These are phyloP conservation scores for Ilyonectria sp. DNA, from an alignment of 2,329 filamentous ascomycete species.

Conservation along the genomic window DNA sequence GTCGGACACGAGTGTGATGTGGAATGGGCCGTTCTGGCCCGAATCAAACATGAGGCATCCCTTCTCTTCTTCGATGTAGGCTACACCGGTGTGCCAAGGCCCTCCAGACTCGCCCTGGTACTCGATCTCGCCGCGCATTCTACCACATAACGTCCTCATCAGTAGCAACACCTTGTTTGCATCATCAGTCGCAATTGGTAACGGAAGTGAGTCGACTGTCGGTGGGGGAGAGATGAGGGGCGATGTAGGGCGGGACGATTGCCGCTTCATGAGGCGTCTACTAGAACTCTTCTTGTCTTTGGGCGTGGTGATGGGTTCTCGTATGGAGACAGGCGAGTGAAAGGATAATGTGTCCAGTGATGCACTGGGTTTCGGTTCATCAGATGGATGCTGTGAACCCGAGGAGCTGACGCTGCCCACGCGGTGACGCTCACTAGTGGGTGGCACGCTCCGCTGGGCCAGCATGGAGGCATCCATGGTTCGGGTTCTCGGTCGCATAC, in stretches of 20 bases:
- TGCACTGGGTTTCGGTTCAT: conserved; percentile 62
- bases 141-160: conserved; percentile 84
- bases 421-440: conserved; percentile 70
- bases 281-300: conserved; percentile 62
- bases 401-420: conserved; percentile 81
- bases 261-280: conserved; percentile 69
- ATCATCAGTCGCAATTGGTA: conserved; percentile 75
- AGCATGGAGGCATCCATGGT: conserved; percentile 71
- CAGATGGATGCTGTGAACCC: conserved; percentile 66
- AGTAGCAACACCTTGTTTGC: conserved; percentile 80
- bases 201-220: conserved; percentile 72
- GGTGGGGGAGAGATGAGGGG: conserved; percentile 69
- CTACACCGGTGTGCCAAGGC: conserved; percentile 79
- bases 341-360: conserved; percentile 60
- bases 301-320: conserved; percentile 54
- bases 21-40: conserved; percentile 75
- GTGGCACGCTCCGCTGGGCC: conserved; percentile 58
- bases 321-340: conserved; percentile 55
- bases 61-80: conserved; percentile 83
- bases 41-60: conserved; percentile 83
- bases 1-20: conserved; percentile 79
- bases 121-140: conserved; percentile 84
- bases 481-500: conserved; percentile 68
- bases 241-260: conserved; percentile 71
- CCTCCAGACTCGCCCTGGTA: conserved; percentile 75